phyloP scores from a whole-genome alignment of 306 rosid genomes.

The Pyrus betulifolia region DNA sequence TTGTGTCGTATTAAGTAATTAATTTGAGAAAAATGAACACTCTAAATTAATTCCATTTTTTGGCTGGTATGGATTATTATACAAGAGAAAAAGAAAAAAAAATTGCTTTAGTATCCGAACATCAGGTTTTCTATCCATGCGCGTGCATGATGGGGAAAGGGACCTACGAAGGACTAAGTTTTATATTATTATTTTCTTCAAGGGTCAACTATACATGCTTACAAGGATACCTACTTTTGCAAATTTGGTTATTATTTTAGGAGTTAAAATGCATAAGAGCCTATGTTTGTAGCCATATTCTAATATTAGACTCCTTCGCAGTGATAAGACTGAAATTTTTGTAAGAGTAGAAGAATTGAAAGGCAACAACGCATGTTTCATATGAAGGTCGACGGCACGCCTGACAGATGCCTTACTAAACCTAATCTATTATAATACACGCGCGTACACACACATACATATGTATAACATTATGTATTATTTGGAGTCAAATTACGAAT shows the following conservation, averaged over 20 bases:
- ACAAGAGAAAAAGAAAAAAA: neutral
- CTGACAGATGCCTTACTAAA: neutral
- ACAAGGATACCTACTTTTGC: neutral
- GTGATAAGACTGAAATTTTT: neutral
- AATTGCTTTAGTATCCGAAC: neutral
- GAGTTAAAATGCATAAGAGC: neutral
- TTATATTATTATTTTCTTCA: neutral
- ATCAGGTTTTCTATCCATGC: neutral
- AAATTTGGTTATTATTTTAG: neutral
- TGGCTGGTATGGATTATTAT: neutral
- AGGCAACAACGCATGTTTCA: neutral
- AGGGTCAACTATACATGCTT: neutral
- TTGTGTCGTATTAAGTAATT: too few relatives aligned
- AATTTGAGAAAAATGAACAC: neutral
- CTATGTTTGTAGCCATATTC: neutral
- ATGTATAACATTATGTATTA: neutral
- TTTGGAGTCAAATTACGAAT: neutral
- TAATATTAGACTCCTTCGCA: neutral
- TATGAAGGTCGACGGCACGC: slow-evolving; percentile 5
- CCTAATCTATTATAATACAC: too few relatives aligned
- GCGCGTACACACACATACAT: too few relatives aligned
- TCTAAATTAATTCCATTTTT: neutral
- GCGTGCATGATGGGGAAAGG: neutral
- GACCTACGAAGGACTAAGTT: neutral
- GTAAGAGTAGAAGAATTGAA: neutral